Evolutionary conservation across 805 yeast genomes (phyloP).

Genomic region (Metschnikowia similis): DNA sequence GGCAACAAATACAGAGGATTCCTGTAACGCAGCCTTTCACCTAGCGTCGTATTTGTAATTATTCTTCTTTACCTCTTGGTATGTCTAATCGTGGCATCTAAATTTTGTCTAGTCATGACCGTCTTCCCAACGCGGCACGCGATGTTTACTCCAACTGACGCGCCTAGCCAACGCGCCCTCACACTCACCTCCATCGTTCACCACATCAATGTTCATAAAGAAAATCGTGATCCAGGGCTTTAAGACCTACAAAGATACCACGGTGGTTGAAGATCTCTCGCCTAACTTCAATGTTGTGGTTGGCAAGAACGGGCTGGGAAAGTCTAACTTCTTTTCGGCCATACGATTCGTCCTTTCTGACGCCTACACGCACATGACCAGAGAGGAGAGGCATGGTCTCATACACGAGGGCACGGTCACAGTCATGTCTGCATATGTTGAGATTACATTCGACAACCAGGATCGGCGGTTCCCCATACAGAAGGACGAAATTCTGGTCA

Average conservation of each 20-base stretch:
- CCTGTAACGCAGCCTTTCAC: not conserved
- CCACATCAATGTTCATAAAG: constrained; percentile 33
- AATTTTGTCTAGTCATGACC: no score
- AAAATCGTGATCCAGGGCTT: constrained; percentile 83
- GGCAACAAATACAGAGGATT: constrained; percentile 6
- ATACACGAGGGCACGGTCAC: constrained; percentile 90
- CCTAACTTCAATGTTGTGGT: constrained; percentile 79
- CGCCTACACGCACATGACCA: constrained; percentile 75
- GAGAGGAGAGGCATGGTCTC: constrained; percentile 82
- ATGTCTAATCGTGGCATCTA: no score
- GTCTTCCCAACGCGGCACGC: not conserved
- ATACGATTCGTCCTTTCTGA: constrained; percentile 88
- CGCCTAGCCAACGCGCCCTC: constrained; percentile 1
- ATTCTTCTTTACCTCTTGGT: no score
- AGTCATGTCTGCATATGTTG: constrained; percentile 90
- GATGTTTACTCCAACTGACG: constrained; percentile 1
- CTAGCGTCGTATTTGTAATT: no score
- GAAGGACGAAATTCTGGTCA: constrained; percentile 62
- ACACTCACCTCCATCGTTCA: not conserved
- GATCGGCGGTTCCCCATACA: constrained; percentile 72
- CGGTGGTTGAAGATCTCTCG: constrained; percentile 70
- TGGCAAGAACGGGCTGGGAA: constrained; percentile 96
- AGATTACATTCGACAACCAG: constrained; percentile 76
- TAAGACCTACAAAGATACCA: constrained; percentile 84
- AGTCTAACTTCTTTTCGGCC: constrained; percentile 93